phyloP scores from a whole-genome alignment of 805 yeast species.

The Limtongia smithiae region DNA sequence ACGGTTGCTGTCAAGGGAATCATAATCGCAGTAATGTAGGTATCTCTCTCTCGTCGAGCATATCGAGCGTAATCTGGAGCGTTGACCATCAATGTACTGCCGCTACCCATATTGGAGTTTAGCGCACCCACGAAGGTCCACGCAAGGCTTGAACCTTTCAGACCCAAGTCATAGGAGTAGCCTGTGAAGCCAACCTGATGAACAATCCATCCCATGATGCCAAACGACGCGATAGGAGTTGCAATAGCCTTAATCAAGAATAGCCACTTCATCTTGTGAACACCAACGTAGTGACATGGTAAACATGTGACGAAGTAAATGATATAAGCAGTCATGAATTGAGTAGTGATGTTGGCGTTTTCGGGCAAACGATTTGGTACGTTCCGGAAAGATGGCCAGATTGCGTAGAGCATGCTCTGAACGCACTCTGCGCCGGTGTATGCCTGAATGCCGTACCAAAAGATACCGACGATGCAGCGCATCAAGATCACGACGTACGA shows the following conservation, averaged over 20 bases:
- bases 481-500: slow-evolving; percentile 43
- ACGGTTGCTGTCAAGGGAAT: slow-evolving; percentile 11
- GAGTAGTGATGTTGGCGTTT: slow-evolving; percentile 36
- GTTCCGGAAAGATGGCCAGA: slow-evolving; percentile 40
- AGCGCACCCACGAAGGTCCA: slow-evolving; percentile 59
- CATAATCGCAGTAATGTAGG: slow-evolving; percentile 3
- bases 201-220: slow-evolving; percentile 12
- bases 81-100: slow-evolving; percentile 44
- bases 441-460: slow-evolving; percentile 48
- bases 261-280: slow-evolving; percentile 2
- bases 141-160: slow-evolving; percentile 58
- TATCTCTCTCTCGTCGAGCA: slow-evolving; percentile 31
- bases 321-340: slow-evolving; percentile 9
- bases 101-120: slow-evolving; percentile 49
- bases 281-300: slow-evolving; percentile 10
- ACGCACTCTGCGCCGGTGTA: slow-evolving; percentile 47
- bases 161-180: slow-evolving; percentile 26
- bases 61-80: slow-evolving; percentile 50
- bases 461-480: slow-evolving; percentile 48
- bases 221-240: slow-evolving; percentile 7
- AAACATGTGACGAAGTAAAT: slow-evolving; percentile 5
- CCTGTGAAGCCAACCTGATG: slow-evolving; percentile 1
- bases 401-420: slow-evolving; percentile 42
- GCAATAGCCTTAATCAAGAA: slow-evolving; percentile 7
- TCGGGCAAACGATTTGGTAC: slow-evolving; percentile 42